Evolutionary conservation across 2,329 filamentous ascomycete species (phyloP), one percentile per base, ranked within the genome.

Genomic region (Pezicula carpinea): DNA sequence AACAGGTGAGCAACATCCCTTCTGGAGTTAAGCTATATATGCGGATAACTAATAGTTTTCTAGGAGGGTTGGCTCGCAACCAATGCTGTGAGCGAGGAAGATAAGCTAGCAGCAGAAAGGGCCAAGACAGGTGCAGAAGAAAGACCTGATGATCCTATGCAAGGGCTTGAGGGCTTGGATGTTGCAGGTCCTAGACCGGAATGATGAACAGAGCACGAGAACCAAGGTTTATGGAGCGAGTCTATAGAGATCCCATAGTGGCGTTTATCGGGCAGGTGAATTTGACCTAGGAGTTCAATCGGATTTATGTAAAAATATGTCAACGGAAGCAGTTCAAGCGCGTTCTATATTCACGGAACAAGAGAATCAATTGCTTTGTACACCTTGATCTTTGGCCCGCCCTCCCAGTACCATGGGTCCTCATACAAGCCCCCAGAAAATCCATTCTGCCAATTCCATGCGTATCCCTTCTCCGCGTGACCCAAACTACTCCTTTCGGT

Each of bases 11-110:
- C 42, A 26, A 15, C 39, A 36, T 49, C n/a, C 45, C 21, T n/a
- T n/a, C n/a, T 44, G 41, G 39, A 14, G 14, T 47, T 22, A 22
- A 7, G 6, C 17, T 39, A 23, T 19, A 18, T 43, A 49, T 47
- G n/a, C 8, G 26, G 10, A 29, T 42, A 22, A 34, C 57, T 63
- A 51, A 63, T 35, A 18, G 50, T 39, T 33, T 60, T 58, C 53
- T 49, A 97, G 92, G 95, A 99, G 73, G 87, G 87, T 34, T 99
- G 93, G 82, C 71, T 97, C 61, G 87, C 90, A 36, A 87, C 95
- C 64, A 80, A 96, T 72, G 89, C 89, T 39, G 87, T 88, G 45
- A 83, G 81, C 53, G 88, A 93, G 53, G 89, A 93, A 64, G 88
- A 93, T 61, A 79, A 77, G 47, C 61, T 79, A 56, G 82, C 76